Base-by-base conservation (phyloP, 768 basidiomycete genomes). In the Pulveroboletus ravenelii region DNA sequence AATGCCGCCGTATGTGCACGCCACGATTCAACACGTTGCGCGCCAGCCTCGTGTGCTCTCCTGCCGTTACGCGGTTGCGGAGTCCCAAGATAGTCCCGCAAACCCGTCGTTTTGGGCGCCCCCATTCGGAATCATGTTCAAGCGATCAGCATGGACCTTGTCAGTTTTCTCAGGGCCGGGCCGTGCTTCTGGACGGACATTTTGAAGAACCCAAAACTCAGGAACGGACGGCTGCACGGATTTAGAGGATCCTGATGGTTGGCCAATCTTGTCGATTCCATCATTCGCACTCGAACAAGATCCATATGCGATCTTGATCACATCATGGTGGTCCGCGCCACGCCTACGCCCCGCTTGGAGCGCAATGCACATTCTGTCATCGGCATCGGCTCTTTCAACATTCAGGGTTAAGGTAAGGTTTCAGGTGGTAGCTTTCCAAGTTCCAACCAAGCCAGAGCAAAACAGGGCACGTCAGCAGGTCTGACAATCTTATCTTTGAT, bases 31-130 rank as follows among this genome's bases (percentile, higher is more conserved):
- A 55, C 53, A 52, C 54, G 57, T 53, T 54, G 58, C 54, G 42
- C 39, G 52, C 53, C 52, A 45, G 52, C 61, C 65, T 64, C 58
- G 55, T 67, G 61, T 58, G n/a, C 20, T 41, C 31, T 27, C 50
- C 49, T 62, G 51, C 64, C 57, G 61, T 57, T 45, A 56, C 30
- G 34, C 49, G 43, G 41, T 41, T 61, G 54, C 58, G 50, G 58
- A 50, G 59, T 61, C 48, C 51, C 47, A 62, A 48, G 60, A 38
- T 27, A 25, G 43, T 41, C 10, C 35, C 14, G 12, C 32, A 43
- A 38, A 23, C 48, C 35, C 48, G 40, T 52, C 3, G 13, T 23
- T 15, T 42, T 48, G 45, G 45, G 30, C 18, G 31, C 31, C 31
- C 23, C 3, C 45, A 35, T 41, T 42, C 52, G 44, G 52, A 41